Percentiles rank a stretch among this genome's conserved stretches.
phyloP scores from a whole-genome alignment of 2,329 filamentous ascomycete species.

The Dactylellina parvicollis region DNA sequence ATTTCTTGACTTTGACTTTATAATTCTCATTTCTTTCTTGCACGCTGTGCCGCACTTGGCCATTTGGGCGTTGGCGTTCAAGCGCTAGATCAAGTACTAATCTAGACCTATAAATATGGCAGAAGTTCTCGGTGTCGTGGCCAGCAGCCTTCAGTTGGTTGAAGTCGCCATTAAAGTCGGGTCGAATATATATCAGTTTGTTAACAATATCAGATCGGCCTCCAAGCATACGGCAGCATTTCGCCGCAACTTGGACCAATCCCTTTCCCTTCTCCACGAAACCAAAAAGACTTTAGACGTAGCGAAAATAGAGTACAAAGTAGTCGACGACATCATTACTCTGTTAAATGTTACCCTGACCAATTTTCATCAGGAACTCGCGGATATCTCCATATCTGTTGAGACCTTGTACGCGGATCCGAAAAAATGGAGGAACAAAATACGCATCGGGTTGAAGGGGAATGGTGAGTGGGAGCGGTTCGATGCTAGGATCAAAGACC shows the following conservation, averaged over 20 bases:
- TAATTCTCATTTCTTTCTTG: background rate
- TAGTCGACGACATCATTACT: constrained; percentile 18
- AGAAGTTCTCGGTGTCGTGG: constrained; percentile 26
- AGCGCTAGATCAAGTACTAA: background rate
- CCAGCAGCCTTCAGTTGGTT: constrained; percentile 32
- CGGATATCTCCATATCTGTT: background rate
- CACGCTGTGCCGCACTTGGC: background rate
- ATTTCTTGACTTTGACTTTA: background rate
- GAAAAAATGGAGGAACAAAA: constrained; percentile 22
- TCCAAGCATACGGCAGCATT: constrained; percentile 21
- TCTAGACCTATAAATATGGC: constrained; percentile 37
- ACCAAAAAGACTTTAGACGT: background rate
- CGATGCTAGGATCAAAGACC: constrained; percentile 21
- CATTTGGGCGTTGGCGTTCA: background rate
- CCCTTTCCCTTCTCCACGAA: constrained; percentile 6
- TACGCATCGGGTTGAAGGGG: constrained; percentile 31
- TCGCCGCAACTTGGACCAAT: constrained; percentile 14
- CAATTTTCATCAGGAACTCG: constrained; percentile 24
- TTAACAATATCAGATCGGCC: constrained; percentile 20
- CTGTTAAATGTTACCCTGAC: constrained; percentile 4
- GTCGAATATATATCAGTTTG: constrained; percentile 27
- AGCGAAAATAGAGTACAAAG: constrained; percentile 19
- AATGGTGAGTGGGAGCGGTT: constrained; percentile 43
- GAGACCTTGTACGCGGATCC: constrained; percentile 23
- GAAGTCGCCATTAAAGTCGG: constrained; percentile 27